Percentiles rank a stretch among this genome's conserved stretches.
Conservation (phyloP, 805 yeast genomes). For the Cyberlindnera amylophila region DNA sequence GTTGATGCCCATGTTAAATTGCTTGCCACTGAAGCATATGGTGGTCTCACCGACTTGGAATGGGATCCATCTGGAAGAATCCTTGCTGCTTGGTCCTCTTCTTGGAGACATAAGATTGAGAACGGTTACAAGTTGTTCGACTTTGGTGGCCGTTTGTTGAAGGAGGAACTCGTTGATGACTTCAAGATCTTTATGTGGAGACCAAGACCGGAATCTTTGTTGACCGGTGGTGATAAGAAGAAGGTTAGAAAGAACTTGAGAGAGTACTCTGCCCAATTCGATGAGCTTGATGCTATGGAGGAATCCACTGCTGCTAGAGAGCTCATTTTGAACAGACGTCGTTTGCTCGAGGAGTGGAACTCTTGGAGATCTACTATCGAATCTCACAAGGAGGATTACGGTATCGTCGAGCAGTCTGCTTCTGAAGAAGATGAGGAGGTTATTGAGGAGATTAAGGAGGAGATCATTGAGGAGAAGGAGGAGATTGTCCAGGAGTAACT, state of each 20-base stretch:
- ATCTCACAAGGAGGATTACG: constrained; percentile 46
- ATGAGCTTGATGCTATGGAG: constrained; percentile 93
- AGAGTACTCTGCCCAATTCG: constrained; percentile 89
- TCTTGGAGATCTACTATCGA: constrained; percentile 61
- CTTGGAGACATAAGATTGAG: constrained; percentile 79
- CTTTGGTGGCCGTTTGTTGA: constrained; percentile 70
- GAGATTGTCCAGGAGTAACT: constrained; percentile 21
- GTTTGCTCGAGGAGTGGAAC: constrained; percentile 80
- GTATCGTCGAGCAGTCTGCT: constrained; percentile 38
- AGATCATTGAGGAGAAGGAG: constrained; percentile 47
- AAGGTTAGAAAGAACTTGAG: constrained; percentile 85
- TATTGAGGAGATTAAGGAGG: constrained; percentile 71
- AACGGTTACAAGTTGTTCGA: constrained; percentile 90
- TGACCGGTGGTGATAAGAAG: constrained; percentile 78
- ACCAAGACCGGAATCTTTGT: constrained; percentile 85
- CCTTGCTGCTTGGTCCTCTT: constrained; percentile 82
- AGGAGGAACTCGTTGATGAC: constrained; percentile 74
- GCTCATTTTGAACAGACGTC: constrained; percentile 78
- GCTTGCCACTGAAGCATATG: constrained; percentile 57
- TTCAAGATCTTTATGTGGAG: constrained; percentile 94
- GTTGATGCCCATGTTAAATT: constrained; percentile 30
- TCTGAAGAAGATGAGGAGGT: constrained; percentile 69
- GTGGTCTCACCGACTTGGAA: constrained; percentile 75
- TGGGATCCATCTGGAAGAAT: constrained; percentile 98
- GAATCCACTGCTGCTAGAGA: constrained; percentile 90